phyloP scores from a whole-genome alignment of 2,329 filamentous ascomycete genomes.

The Phyllosticta citriasiana region DNA sequence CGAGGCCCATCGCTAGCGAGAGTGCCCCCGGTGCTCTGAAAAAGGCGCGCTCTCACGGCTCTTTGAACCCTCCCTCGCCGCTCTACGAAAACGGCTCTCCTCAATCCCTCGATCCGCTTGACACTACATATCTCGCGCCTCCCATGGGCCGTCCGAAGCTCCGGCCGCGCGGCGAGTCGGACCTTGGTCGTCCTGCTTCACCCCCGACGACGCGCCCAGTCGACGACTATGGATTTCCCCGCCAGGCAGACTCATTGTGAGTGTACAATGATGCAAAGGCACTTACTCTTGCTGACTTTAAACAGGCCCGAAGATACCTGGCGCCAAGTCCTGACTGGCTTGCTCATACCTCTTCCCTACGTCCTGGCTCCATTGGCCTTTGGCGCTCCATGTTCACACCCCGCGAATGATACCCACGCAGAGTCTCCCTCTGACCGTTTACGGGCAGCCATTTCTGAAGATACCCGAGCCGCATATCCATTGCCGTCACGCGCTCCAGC shows the following conservation, averaged over 20 bases:
- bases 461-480: background rate
- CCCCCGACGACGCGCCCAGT: background rate
- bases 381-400: slow-evolving; percentile 6
- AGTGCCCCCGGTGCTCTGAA: slow-evolving; percentile 16
- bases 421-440: slow-evolving; percentile 6
- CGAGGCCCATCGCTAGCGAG: background rate
- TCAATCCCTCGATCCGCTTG: slow-evolving; percentile 1
- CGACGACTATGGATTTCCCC: slow-evolving; percentile 9
- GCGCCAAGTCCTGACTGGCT: slow-evolving; percentile 39
- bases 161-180: slow-evolving; percentile 35
- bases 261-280: background rate
- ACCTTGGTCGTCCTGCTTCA: slow-evolving; percentile 29
- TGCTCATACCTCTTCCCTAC: slow-evolving; percentile 41
- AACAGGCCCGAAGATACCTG: slow-evolving; percentile 27
- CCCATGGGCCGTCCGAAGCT: slow-evolving; percentile 20
- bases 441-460: slow-evolving; percentile 3
- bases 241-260: background rate
- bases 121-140: slow-evolving; percentile 7
- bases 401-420: background rate
- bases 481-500: background rate
- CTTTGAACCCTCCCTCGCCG: slow-evolving; percentile 15
- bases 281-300: background rate
- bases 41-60: slow-evolving; percentile 13
- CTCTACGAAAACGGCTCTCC: background rate
- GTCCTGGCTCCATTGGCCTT: slow-evolving; percentile 38